Conservation (phyloP, 768 basidiomycete genomes). For the Agaricus subrufescens region DNA sequence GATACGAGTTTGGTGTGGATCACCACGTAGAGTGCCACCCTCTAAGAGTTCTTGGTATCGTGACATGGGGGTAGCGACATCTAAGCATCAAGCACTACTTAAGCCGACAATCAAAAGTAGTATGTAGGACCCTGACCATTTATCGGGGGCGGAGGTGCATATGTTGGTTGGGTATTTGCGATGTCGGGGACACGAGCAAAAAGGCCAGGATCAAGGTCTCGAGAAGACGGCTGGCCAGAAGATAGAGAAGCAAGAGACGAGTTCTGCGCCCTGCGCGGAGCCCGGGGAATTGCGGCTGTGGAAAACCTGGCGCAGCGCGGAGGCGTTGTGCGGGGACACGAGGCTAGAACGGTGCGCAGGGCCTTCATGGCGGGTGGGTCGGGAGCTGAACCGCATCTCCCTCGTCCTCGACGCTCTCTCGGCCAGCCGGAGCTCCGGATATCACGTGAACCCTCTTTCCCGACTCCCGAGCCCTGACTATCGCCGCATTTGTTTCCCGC, state of each 20-base stretch:
- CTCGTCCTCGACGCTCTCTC: constrained; percentile 18
- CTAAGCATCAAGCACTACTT: constrained; percentile 15
- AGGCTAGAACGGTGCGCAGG: constrained; percentile 16
- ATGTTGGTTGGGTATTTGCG: not conserved
- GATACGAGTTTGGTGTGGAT: constrained; percentile 82
- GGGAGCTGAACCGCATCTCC: not conserved
- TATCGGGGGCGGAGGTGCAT: not conserved
- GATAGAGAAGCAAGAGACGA: constrained; percentile 9
- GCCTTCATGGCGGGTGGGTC: constrained; percentile 23
- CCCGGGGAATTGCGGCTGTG: not conserved
- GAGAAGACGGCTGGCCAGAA: not conserved
- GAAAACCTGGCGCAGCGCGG: constrained; percentile 6
- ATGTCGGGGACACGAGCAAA: not conserved
- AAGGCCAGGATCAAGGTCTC: not conserved
- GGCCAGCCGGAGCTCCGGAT: not conserved
- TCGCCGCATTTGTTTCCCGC: no score
- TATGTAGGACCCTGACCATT: not conserved
- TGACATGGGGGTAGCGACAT: constrained; percentile 32
- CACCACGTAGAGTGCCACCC: constrained; percentile 55
- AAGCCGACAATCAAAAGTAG: constrained; percentile 3
- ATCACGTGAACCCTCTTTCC: not conserved
- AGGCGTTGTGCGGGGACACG: not conserved
- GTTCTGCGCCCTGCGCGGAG: not conserved
- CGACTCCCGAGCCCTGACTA: no score
- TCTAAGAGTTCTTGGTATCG: constrained; percentile 44